Evolutionary conservation across 176 grass and related monocot species (phyloP).

Genomic region (Musa beccarii): DNA sequence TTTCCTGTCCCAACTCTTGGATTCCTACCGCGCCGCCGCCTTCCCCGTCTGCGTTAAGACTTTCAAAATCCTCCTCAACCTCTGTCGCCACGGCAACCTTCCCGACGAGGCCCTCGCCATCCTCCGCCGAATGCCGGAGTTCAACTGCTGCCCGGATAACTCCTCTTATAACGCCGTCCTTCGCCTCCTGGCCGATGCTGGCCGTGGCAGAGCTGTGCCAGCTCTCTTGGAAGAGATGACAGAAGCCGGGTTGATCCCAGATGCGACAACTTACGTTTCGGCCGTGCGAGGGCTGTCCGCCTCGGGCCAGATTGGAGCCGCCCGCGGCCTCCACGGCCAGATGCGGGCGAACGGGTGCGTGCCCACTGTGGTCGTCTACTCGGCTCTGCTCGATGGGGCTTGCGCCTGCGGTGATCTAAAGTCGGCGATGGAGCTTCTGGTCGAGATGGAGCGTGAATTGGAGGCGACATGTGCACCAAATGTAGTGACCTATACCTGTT

Average conservation of each 20-base stretch:
- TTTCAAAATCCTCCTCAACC: conserved; percentile 19
- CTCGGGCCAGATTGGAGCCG: conserved; percentile 32
- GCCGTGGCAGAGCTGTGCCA: conserved; percentile 22
- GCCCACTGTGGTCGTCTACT: conserved; percentile 51
- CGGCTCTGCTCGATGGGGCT: conserved; percentile 55
- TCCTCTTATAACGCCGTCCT: conserved; percentile 30
- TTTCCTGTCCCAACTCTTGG: conserved; percentile 28
- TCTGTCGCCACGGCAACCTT: conserved; percentile 20
- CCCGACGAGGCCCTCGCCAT: conserved; percentile 21
- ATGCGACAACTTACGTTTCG: conserved; percentile 39
- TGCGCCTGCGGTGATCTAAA: conserved; percentile 36
- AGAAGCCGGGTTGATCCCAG: conserved; percentile 23
- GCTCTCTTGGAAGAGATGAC: conserved; percentile 54
- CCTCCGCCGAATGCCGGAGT: conserved; percentile 30
- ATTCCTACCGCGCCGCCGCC: conserved; percentile 51
- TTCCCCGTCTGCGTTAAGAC: conserved; percentile 10
- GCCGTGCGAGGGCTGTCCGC: conserved; percentile 47
- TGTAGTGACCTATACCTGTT: conserved; percentile 76
- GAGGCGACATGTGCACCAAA: conserved; percentile 41
- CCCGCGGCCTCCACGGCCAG: conserved; percentile 42
- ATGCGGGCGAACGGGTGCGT: conserved; percentile 52
- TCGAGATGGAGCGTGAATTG: conserved; percentile 47
- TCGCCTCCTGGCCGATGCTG: conserved; percentile 8
- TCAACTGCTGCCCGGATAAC: conserved; percentile 29
- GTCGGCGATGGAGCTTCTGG: conserved; percentile 27